phyloP scores from a whole-genome alignment of 1,139 yeast genomes.

The Debaryomyces nepalensis region DNA sequence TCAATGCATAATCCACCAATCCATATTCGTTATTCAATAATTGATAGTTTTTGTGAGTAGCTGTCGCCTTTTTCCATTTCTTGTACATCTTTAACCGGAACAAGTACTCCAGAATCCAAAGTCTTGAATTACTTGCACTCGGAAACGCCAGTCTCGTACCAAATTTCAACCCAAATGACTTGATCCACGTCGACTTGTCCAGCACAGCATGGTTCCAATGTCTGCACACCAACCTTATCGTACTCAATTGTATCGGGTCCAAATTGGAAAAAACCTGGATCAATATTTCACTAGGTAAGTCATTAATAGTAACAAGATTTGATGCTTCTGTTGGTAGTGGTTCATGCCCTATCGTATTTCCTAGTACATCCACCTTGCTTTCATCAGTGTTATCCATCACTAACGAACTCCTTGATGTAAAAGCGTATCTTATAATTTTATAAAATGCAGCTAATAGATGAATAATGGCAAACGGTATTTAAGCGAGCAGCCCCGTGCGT shows the following conservation, averaged over 20 bases:
- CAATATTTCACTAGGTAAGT: conserved; percentile 62
- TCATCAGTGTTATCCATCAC: conserved; percentile 2
- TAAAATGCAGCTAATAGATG: conserved; percentile 2
- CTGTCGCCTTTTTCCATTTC: conserved; percentile 57
- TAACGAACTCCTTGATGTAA: neutral
- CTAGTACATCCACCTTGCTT: conserved; percentile 21
- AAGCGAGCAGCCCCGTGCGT: neutral
- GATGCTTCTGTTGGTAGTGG: neutral
- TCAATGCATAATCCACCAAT: conserved; percentile 32
- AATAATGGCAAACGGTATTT: conserved; percentile 5
- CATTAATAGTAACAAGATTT: conserved; percentile 15
- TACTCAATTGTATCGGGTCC: conserved; percentile 57
- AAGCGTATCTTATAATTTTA: neutral
- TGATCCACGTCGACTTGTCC: conserved; percentile 66
- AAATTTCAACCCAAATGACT: conserved; percentile 53
- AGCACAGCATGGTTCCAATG: conserved; percentile 55
- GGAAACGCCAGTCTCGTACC: conserved; percentile 53
- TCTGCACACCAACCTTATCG: conserved; percentile 57
- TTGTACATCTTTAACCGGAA: conserved; percentile 46
- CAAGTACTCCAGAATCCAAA: conserved; percentile 62
- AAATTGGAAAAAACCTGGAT: conserved; percentile 59
- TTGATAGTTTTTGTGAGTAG: conserved; percentile 36
- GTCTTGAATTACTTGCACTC: conserved; percentile 54
- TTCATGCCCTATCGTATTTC: conserved; percentile 21
- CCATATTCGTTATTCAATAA: conserved; percentile 34